phyloP scores from a whole-genome alignment of 1,139 yeast genomes.

The Pneumocystis carinii region DNA sequence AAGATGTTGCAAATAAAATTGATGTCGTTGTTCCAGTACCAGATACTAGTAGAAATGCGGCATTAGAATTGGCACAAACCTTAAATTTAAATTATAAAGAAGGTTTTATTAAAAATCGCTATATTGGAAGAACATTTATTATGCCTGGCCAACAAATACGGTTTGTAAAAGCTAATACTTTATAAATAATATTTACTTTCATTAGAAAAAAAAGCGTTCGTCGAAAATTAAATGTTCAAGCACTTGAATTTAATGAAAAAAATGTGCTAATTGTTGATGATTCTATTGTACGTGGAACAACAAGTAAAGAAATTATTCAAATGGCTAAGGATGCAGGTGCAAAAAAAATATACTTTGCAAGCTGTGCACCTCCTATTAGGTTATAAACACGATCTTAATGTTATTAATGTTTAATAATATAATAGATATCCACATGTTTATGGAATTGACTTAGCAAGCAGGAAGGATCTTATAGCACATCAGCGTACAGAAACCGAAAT shows the following conservation, averaged over 20 bases:
- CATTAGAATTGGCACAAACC: constrained; percentile 76
- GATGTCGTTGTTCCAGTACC: constrained; percentile 98
- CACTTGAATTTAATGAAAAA: constrained; percentile 70
- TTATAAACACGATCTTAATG: neutral
- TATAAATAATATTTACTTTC: constrained; percentile 27
- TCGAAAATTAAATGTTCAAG: constrained; percentile 91
- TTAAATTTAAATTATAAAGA: constrained; percentile 79
- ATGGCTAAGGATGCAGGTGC: constrained; percentile 99
- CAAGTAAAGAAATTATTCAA: constrained; percentile 85
- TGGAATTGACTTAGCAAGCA: constrained; percentile 94
- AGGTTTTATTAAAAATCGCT: constrained; percentile 91
- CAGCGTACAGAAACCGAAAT: constrained; percentile 59
- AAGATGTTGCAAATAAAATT: constrained; percentile 39
- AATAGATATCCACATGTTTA: constrained; percentile 74
- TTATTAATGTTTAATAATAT: neutral
- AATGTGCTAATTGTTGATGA: constrained; percentile 91
- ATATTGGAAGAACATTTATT: constrained; percentile 92
- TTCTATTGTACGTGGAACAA: constrained; percentile 93
- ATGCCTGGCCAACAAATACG: constrained; percentile 79
- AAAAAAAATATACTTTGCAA: constrained; percentile 77
- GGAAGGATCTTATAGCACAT: constrained; percentile 84
- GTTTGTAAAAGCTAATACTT: neutral
- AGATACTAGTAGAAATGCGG: constrained; percentile 90
- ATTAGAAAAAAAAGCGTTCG: constrained; percentile 81
- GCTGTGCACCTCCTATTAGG: constrained; percentile 89